These are phyloP conservation scores for Orbilia javanica DNA, from an alignment of 2,329 filamentous ascomycete species.

Conservation along the genomic window DNA sequence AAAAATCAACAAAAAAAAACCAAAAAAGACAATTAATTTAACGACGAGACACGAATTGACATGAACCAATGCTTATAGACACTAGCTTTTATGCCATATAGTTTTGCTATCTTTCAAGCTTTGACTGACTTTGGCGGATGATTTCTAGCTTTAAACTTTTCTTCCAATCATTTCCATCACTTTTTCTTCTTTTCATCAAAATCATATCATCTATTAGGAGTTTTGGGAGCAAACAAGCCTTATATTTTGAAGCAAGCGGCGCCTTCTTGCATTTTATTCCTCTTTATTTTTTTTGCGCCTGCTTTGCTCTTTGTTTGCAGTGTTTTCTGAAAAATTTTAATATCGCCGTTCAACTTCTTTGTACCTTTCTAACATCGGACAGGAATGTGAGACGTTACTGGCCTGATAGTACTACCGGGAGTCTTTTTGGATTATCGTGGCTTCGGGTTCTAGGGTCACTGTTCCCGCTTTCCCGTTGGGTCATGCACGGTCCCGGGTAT, in stretches of 20 bases:
- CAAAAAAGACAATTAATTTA: conserved; percentile 31
- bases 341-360: background rate
- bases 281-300: background rate
- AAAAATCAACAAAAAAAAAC: conserved; percentile 1
- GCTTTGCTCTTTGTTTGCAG: background rate
- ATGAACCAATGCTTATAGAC: conserved; percentile 42
- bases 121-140: conserved; percentile 30
- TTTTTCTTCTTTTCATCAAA: conserved; percentile 2
- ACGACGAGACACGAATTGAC: conserved; percentile 13
- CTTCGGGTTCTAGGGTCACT: too few species aligned
- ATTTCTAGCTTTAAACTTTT: background rate
- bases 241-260: conserved; percentile 10
- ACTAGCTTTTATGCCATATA: conserved; percentile 19
- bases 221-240: conserved; percentile 16
- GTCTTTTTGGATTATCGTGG: too few species aligned
- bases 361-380: background rate
- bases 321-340: background rate
- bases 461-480: too few species aligned
- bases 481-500: too few species aligned
- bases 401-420: too few species aligned
- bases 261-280: background rate
- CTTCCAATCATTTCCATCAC: conserved; percentile 14
- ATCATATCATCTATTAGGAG: conserved; percentile 22
- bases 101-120: background rate
- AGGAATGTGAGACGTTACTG: background rate